Evolutionary conservation across 2,329 filamentous ascomycete species (phyloP), one percentile per base, ranked within the genome.

Genomic region (Clonostachys rhizophaga): DNA sequence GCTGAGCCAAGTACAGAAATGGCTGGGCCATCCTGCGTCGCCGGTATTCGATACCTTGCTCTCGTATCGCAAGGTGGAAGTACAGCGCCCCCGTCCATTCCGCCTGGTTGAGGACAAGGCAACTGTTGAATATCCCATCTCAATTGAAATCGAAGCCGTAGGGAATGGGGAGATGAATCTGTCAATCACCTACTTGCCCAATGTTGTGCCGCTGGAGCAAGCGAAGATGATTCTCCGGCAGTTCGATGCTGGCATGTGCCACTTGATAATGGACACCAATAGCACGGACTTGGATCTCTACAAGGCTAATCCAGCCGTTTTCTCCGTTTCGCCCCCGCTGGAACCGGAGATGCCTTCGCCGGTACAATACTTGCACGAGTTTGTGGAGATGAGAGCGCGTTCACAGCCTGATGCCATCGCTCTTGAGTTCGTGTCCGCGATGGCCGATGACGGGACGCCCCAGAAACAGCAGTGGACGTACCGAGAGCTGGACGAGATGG

Each of bases 41-140:
- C 70, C 77, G 1, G 71, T 94, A 0, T 96, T 96, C 55, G 91
- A 96, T 58, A 92, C 90, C 0, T 72, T 96, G 2, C 81, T 96
- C 49, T 86, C 89, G 1, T 92, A 91, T 58, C 91, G 96, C 58
- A 89, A 87, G 53, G 58, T 72, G 49, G 54, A 66, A 30, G 24
- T 9, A 30, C 24, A 30, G 24, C 24, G 24, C 9, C 24, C 24
- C 3, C 24, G 24, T 30, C 45, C 16, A 53, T 95, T 88, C 86
- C 69, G 70, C 7, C 52, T 87, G 0, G 52, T 80, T 2, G 70
- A 81, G 14, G 90, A 95, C 49, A 70, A 79, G 44, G 85, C 87
- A 6, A 79, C 75, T 2, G 81, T 88, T 3, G 88, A 95, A 55
- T 96, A 92, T 62, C 73, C 86, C 1, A 68, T 95, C 1, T 96